Evolutionary conservation across 768 basidiomycete genomes (phyloP).

Genomic region (Lactifluus rugatus): DNA sequence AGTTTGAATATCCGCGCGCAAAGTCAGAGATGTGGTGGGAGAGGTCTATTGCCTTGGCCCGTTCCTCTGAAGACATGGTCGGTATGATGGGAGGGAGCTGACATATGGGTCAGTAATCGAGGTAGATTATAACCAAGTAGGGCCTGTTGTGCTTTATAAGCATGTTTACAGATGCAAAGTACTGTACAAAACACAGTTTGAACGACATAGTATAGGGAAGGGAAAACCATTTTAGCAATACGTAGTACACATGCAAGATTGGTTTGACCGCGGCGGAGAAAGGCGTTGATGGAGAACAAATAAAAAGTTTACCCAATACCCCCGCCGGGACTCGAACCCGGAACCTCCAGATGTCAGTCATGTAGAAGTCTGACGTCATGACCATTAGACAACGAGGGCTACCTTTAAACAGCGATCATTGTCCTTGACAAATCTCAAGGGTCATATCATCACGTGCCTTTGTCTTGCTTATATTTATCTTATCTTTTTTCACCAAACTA

Average conservation of each 20-base stretch:
- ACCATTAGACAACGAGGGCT: slow-evolving; percentile 85
- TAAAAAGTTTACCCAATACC: slow-evolving; percentile 29
- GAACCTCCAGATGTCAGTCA: slow-evolving; percentile 60
- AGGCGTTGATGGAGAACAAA: background rate
- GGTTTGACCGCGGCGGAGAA: no score
- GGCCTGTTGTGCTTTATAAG: no score
- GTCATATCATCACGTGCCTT: background rate
- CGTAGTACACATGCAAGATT: no score
- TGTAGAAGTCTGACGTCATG: slow-evolving; percentile 86
- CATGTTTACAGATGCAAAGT: no score
- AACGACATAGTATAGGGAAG: no score
- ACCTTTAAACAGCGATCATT: background rate
- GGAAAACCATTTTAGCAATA: no score
- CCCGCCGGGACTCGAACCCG: slow-evolving; percentile 82
- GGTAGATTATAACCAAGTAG: no score
- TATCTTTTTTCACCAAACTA: background rate
- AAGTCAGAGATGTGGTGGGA: slow-evolving; percentile 61
- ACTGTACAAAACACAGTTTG: no score
- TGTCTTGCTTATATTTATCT: background rate
- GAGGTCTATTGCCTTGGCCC: slow-evolving; percentile 54
- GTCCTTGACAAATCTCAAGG: background rate
- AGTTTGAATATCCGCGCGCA: slow-evolving; percentile 37
- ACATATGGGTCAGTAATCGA: no score
- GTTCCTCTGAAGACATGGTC: slow-evolving; percentile 31
- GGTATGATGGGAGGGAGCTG: no score